Base-by-base conservation (phyloP, 495 filamentous ascomycete species). In the Lasiosphaeria hispida region DNA sequence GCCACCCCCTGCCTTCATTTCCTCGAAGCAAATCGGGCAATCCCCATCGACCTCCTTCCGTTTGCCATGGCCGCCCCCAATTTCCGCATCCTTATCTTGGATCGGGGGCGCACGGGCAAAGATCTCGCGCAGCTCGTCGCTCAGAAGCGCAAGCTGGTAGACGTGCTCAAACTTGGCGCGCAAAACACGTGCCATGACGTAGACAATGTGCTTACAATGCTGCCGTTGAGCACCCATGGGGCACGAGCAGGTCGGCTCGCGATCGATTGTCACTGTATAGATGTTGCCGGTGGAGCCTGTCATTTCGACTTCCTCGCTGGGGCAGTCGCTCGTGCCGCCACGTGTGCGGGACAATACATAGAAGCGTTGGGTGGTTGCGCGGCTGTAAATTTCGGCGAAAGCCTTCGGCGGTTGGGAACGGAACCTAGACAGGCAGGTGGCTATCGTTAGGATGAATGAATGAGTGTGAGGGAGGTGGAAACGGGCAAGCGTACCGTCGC, bases 1-100 rank as follows among this genome's bases (percentile, higher is more conserved):
- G 5, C 75, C 72, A 4, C 30, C 59, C 4, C 75, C 68, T 3
- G 74, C 63, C 43, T 85, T 78, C 60, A 91, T 84, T 42, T 88
- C 84, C 61, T 76, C 83, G 64, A 86, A 90, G 69, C 90, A 93
- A 65, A 95, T 89, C 0, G 88, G 87, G 60, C 90, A 93, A 60
- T 93, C 87, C 11, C 85, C 89, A 35, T 91, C 87, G 2, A 82
- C 43, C 7, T 73, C 64, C 61, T 80, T 82, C 34, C 78, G 69
- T 17, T 75, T 76, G 43, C 67, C 69, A 42, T 69, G 60, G 6
- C 38, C 68, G 18, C 65, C 61, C 8, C 53, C 51, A 34, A 53
- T 43, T 7, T 34, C 60, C 0, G 35, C 48, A 7, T 63, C 61
- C 9, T 65, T 63, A 6, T 57, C 59, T 7, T 41, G 38, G 0